Evolutionary conservation across 768 basidiomycete genomes (phyloP).

Genomic region (Rossbeevera mucosa): DNA sequence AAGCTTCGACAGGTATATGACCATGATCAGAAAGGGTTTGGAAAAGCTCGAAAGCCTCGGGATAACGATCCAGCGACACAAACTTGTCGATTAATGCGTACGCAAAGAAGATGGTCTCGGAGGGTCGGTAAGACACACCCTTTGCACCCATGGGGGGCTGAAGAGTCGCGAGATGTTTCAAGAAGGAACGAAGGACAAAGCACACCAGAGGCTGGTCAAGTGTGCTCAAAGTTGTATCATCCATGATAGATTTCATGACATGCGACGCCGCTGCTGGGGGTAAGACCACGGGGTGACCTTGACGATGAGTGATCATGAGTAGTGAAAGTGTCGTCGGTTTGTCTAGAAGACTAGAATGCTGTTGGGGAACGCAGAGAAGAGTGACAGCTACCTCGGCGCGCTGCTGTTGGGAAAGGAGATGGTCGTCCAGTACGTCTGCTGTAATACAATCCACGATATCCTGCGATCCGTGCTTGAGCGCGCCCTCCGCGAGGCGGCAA

Average conservation of each 20-base stretch:
- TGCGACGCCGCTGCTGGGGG: slow-evolving; percentile 14
- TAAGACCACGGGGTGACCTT: slow-evolving; percentile 8
- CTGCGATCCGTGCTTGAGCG: slow-evolving; percentile 28
- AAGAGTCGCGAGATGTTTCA: slow-evolving; percentile 23
- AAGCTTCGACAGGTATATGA: slow-evolving; percentile 44
- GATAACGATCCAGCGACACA: slow-evolving; percentile 31
- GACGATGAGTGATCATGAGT: slow-evolving; percentile 17
- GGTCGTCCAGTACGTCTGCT: slow-evolving; percentile 37
- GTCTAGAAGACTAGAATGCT: slow-evolving; percentile 16
- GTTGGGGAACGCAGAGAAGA: slow-evolving; percentile 24
- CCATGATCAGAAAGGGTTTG: slow-evolving; percentile 42
- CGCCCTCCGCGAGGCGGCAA: slow-evolving; percentile 27
- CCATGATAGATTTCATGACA: slow-evolving; percentile 21
- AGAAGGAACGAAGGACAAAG: slow-evolving; percentile 31
- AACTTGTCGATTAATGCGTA: slow-evolving; percentile 45
- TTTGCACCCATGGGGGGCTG: slow-evolving; percentile 25
- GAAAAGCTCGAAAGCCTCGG: slow-evolving; percentile 44
- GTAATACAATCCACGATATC: slow-evolving; percentile 36
- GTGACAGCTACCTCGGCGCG: slow-evolving; percentile 24
- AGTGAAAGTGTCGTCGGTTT: slow-evolving; percentile 21
- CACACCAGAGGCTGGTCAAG: slow-evolving; percentile 23
- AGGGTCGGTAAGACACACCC: slow-evolving; percentile 37
- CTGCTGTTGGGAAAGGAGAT: slow-evolving; percentile 15
- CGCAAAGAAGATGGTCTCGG: slow-evolving; percentile 34
- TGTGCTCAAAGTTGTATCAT: slow-evolving; percentile 8